Percentiles rank a stretch among this genome's conserved stretches.
These are phyloP conservation scores for Kappamyces sp. DNA, from an alignment of 192 early-diverging fungal genomes.

Conservation along the genomic window DNA sequence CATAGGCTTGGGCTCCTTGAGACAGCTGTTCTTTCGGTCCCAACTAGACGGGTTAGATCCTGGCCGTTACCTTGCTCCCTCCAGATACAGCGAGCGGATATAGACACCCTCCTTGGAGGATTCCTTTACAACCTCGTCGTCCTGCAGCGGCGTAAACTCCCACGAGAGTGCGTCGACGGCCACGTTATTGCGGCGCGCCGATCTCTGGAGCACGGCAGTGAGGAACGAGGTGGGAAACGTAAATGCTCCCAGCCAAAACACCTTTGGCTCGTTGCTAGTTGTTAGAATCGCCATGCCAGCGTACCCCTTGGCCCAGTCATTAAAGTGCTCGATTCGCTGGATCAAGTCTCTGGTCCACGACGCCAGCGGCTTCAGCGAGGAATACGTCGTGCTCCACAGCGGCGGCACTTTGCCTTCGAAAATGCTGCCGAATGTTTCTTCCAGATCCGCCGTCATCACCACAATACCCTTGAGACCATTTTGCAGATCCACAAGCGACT, in stretches of 20 bases:
- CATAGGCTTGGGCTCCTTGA: constrained; percentile 57
- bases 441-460: constrained; percentile 56
- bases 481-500: constrained; percentile 45
- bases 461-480: constrained; percentile 60
- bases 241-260: constrained; percentile 52
- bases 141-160: constrained; percentile 58
- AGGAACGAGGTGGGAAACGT: constrained; percentile 56
- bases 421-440: constrained; percentile 49
- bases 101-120: constrained; percentile 56
- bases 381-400: constrained; percentile 46
- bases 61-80: constrained; percentile 51
- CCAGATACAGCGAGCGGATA: constrained; percentile 48
- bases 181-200: constrained; percentile 52
- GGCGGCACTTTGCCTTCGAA: constrained; percentile 51
- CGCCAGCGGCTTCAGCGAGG: constrained; percentile 47
- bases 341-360: constrained; percentile 50
- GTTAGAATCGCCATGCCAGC: constrained; percentile 1
- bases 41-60: constrained; percentile 29
- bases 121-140: constrained; percentile 42
- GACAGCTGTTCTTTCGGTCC: constrained; percentile 52
- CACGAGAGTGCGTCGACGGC: constrained; percentile 50
- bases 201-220: constrained; percentile 55
- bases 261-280: constrained; percentile 42
- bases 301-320: constrained; percentile 60
- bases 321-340: constrained; percentile 49